These are phyloP conservation scores for Elsinoe arachidis DNA, from an alignment of 2,329 filamentous ascomycete species.

Conservation along the genomic window DNA sequence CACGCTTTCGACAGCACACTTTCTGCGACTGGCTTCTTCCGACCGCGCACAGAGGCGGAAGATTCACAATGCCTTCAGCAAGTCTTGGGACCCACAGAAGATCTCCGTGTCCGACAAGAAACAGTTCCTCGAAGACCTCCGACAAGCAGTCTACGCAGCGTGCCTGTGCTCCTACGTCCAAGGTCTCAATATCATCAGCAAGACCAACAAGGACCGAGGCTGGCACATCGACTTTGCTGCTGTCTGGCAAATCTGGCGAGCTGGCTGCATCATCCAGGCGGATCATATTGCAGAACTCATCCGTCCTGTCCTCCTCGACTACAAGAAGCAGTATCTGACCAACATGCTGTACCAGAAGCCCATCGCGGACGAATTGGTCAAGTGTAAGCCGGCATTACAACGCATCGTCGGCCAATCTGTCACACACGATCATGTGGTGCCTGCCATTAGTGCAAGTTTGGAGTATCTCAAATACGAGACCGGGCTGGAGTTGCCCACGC, in stretches of 20 bases:
- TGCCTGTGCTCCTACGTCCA: conserved; percentile 57
- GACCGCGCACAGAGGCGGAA: conserved; percentile 48
- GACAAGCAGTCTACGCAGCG: conserved; percentile 52
- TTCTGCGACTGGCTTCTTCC: conserved; percentile 54
- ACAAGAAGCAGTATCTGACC: conserved; percentile 30
- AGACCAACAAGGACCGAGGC: conserved; percentile 47
- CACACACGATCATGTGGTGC: conserved; percentile 51
- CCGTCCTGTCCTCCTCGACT: conserved; percentile 33
- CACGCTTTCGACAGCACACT: conserved; percentile 55
- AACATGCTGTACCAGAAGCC: conserved; percentile 40
- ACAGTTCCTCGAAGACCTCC: conserved; percentile 49
- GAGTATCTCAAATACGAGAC: conserved; percentile 60
- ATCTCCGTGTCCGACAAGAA: conserved; percentile 27
- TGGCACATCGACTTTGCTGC: conserved; percentile 50
- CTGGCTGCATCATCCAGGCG: conserved; percentile 62
- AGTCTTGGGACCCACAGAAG: conserved; percentile 32
- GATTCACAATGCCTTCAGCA: conserved; percentile 41
- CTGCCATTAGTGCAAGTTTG: conserved; percentile 51
- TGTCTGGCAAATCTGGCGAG: conserved; percentile 56
- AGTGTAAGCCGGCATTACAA: conserved; percentile 45
- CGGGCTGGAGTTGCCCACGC: conserved; percentile 53
- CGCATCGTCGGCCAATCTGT: conserved; percentile 47
- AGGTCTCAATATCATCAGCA: conserved; percentile 56
- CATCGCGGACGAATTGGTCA: conserved; percentile 47
- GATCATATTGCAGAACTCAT: conserved; percentile 57